Evolutionary conservation across 352 stramenopile genomes (phyloP).

Genomic region (Phytophthora pluvialis): DNA sequence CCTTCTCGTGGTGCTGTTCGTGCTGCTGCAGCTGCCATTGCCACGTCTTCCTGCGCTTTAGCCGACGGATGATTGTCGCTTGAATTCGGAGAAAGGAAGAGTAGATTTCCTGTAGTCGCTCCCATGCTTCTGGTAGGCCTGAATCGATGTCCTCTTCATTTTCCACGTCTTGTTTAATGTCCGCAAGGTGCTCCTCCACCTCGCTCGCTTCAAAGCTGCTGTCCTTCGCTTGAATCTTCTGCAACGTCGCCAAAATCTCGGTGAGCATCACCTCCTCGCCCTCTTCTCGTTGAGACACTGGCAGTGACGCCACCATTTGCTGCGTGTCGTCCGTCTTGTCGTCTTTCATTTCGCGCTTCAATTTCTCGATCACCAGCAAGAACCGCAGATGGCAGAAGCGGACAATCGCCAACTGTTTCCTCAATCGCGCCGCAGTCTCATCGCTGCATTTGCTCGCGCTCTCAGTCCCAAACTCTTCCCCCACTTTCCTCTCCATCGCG

Average conservation of each 20-base stretch:
- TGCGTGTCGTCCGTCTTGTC: constrained; percentile 34
- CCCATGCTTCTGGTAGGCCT: constrained; percentile 33
- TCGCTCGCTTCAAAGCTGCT: constrained; percentile 30
- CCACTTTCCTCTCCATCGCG: constrained; percentile 3
- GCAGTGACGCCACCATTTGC: constrained; percentile 43
- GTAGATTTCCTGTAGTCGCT: constrained; percentile 47
- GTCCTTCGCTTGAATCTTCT: constrained; percentile 45
- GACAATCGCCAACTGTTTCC: constrained; percentile 36
- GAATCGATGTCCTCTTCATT: constrained; percentile 28
- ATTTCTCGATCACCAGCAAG: constrained; percentile 49
- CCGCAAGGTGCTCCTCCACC: constrained; percentile 36
- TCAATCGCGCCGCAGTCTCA: constrained; percentile 3
- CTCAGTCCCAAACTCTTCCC: constrained; percentile 6
- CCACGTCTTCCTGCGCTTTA: constrained; percentile 27
- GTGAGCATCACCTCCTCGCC: constrained; percentile 36
- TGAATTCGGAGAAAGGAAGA: constrained; percentile 52
- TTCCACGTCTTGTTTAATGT: constrained; percentile 36
- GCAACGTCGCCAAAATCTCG: constrained; percentile 44
- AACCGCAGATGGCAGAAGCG: constrained; percentile 56
- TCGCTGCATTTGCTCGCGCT: constrained; percentile 6
- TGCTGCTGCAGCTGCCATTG: constrained; percentile 27
- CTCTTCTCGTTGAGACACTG: constrained; percentile 20
- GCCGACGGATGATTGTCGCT: constrained; percentile 37
- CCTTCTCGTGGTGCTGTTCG: constrained; percentile 18
- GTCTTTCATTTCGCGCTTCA: constrained; percentile 50